phyloP scores from a whole-genome alignment of 176 grass and related monocot species.

The Zea luxurians region DNA sequence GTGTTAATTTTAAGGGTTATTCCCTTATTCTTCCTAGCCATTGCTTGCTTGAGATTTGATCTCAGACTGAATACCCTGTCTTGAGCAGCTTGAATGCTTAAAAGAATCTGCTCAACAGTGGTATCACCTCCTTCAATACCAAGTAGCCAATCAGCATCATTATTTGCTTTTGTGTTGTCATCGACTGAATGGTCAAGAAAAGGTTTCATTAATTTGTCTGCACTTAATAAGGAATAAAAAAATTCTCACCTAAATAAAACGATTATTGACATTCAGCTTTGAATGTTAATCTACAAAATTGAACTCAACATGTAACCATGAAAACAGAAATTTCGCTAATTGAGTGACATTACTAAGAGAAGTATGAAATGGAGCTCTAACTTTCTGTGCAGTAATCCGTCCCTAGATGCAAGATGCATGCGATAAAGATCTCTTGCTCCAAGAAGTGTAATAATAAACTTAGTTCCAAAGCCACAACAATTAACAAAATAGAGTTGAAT shows the following conservation, averaged over 20 bases:
- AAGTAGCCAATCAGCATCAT: slow-evolving; percentile 79
- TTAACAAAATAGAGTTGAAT: slow-evolving; percentile 4
- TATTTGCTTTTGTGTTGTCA: slow-evolving; percentile 67
- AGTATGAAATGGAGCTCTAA: not conserved
- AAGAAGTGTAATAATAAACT: not conserved
- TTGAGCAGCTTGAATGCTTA: slow-evolving; percentile 76
- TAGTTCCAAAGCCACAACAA: slow-evolving; percentile 1
- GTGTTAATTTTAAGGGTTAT: slow-evolving; percentile 46
- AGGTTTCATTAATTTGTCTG: slow-evolving; percentile 16
- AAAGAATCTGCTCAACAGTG: slow-evolving; percentile 68
- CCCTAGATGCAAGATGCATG: slow-evolving; percentile 4
- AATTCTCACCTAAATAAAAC: slow-evolving; percentile 1
- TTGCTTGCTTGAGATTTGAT: slow-evolving; percentile 57
- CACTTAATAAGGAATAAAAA: slow-evolving; percentile 10
- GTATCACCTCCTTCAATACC: slow-evolving; percentile 57
- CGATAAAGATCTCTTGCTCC: not conserved
- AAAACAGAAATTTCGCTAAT: slow-evolving; percentile 15
- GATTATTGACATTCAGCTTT: not conserved
- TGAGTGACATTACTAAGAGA: not conserved
- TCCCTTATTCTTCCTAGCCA: slow-evolving; percentile 49
- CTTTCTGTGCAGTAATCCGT: not conserved
- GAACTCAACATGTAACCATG: not conserved
- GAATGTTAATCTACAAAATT: not conserved
- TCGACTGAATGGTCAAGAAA: slow-evolving; percentile 54
- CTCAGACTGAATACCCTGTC: slow-evolving; percentile 58